Percentiles rank a stretch among this genome's conserved stretches.
phyloP scores from a whole-genome alignment of 1,284 basidiomycete species.

The Cryptococcus hybrid region DNA sequence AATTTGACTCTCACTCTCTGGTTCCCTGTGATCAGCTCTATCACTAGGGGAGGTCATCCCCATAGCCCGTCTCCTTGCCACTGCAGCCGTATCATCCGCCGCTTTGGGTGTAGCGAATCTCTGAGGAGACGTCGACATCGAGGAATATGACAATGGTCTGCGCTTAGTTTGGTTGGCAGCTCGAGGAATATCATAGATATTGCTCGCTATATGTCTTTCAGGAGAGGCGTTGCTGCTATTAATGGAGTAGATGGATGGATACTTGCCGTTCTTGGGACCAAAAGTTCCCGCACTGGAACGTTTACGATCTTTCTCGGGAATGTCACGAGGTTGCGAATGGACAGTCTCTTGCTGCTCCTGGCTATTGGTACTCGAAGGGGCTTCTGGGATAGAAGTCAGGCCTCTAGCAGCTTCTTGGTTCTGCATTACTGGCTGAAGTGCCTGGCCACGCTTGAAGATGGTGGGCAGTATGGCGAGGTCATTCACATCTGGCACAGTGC shows the following conservation, averaged over 20 bases:
- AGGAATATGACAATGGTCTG: not conserved
- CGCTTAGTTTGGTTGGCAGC: not conserved
- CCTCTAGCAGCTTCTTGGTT: not conserved
- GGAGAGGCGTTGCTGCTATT: not conserved
- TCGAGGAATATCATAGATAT: not conserved
- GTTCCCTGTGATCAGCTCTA: slow-evolving; percentile 3
- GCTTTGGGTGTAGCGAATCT: slow-evolving; percentile 2
- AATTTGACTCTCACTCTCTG: slow-evolving; percentile 11
- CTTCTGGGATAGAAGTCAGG: slow-evolving; percentile 10
- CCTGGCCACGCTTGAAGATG: slow-evolving; percentile 6
- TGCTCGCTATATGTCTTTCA: not conserved
- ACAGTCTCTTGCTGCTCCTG: not conserved
- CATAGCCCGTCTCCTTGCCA: slow-evolving; percentile 3
- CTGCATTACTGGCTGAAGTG: not conserved
- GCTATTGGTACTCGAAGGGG: not conserved
- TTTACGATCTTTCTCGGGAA: not conserved
- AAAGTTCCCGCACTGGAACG: slow-evolving; percentile 13
- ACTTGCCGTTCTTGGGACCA: not conserved
- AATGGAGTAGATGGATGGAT: not conserved
- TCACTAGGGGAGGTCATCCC: slow-evolving; percentile 4
- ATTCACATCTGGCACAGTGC: slow-evolving; percentile 12
- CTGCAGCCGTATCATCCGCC: not conserved
- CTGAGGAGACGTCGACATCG: not conserved
- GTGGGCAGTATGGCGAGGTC: slow-evolving; percentile 8
- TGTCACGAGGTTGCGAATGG: not conserved